phyloP scores from a whole-genome alignment of 1,284 basidiomycete species.

The Chiua sp. region DNA sequence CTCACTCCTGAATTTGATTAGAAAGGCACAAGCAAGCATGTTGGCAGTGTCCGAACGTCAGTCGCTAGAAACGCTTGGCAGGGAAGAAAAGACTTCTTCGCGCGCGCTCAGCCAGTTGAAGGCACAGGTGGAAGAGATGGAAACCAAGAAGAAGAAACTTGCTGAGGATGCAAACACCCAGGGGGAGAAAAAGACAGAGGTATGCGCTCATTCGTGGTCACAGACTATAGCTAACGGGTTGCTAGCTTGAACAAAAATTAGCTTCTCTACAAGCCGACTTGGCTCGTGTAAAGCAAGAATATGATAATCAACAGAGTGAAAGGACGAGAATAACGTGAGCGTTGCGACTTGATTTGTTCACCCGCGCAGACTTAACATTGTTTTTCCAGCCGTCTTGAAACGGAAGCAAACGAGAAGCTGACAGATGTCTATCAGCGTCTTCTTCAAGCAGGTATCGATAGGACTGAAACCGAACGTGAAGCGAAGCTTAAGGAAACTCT shows the following conservation, averaged over 20 bases:
- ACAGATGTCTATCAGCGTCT: slow-evolving; percentile 85
- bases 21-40: slow-evolving; percentile 79
- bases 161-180: slow-evolving; percentile 63
- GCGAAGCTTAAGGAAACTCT: slow-evolving; percentile 86
- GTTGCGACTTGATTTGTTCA: not conserved
- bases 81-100: slow-evolving; percentile 80
- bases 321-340: slow-evolving; percentile 72
- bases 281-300: slow-evolving; percentile 65
- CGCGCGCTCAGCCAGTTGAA: slow-evolving; percentile 72
- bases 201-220: slow-evolving; percentile 33
- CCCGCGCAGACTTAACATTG: not conserved
- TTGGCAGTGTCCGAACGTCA: slow-evolving; percentile 90
- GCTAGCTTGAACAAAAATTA: slow-evolving; percentile 69
- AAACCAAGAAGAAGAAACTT: slow-evolving; percentile 66
- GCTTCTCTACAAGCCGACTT: slow-evolving; percentile 59
- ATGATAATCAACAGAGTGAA: slow-evolving; percentile 79
- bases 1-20: slow-evolving; percentile 34
- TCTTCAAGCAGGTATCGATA: slow-evolving; percentile 87
- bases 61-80: slow-evolving; percentile 78
- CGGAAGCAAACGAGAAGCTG: slow-evolving; percentile 91
- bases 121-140: slow-evolving; percentile 70
- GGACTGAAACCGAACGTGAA: slow-evolving; percentile 87
- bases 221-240: slow-evolving; percentile 5
- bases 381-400: slow-evolving; percentile 79
- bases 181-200: slow-evolving; percentile 64